Base-by-base conservation (phyloP, 202 grass and related monocot genomes). In the Brachypodium distachyon region DNA sequence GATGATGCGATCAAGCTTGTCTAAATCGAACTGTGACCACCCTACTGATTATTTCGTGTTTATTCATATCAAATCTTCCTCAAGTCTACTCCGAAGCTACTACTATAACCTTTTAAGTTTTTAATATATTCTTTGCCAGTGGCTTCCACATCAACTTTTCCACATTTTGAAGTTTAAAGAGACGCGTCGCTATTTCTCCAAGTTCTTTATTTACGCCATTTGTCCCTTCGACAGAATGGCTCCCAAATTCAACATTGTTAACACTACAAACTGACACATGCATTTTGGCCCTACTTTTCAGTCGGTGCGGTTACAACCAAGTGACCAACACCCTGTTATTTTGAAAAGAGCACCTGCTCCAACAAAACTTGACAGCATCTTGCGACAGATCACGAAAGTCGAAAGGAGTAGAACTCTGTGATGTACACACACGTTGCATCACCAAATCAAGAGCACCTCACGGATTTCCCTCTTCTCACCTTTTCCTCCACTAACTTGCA, bases 401-500 rank as follows among this genome's bases (percentile, higher is more conserved):
- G 14, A 66, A 77, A 32, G 31, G 36, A 74, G 9, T 43, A 51
- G 25, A 59, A 33, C 36, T 31, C 55, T 59, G 52, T 55, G 26
- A 69, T 43, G 58, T 73, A 65, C 67, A 66, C 29, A 44, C 38
- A 63, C 8, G 50, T 38, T 54, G 39, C 84, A 46, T 53, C 60
- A 44, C 68, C 40, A 41, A 51, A 60, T 47, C 50, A 42, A 66
- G 67, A 63, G n/a, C 33, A 56, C 61, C 55, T 80, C 77, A 50
- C 75, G 66, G 47, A 50, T 23, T 48, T 61, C 21, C 19, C 39
- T 28, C 22, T n/a, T 31, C 26, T 50, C 44, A 74, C 7, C 14
- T 59, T 79, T 67, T 79, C 57, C 66, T 36, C 53, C 53, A 16
- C 60, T 67, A 68, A 81, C 70, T 44, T 75, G 70, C 65, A 75